Evolutionary conservation across 345 rosid genomes (phyloP), one percentile per base, ranked within the genome.

Genomic region (Aegle marmelos): DNA sequence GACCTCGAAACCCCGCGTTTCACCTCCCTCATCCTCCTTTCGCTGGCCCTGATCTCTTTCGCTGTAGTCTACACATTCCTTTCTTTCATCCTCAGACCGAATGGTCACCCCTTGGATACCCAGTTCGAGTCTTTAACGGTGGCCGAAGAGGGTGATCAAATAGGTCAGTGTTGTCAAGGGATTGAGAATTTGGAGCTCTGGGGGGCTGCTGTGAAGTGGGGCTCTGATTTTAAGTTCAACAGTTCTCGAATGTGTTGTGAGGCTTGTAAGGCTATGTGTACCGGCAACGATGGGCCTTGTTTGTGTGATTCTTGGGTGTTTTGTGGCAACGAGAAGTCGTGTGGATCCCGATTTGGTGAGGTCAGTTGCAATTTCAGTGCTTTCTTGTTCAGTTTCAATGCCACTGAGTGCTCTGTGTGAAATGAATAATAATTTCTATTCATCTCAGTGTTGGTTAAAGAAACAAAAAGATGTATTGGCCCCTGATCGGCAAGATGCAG

Each of bases 171-270:
- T 71, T 96, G 99, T 76, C 88, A 90, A 70, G 99, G 98, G 78
- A 84, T 92, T 48, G 91, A 92, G 57, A 82, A 90, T 78, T 74
- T 94, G 89, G 99, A 96, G 93, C 86, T 96, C 0, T 96, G 99
- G 99, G 98, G 99, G n/a, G 58, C 87, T 16, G 97, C 98, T 34
- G 98, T 96, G 86, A 96, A 94, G 86, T 96, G 98, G 98, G 99
- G 99, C 4, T 86, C 97, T 58, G 97, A 94, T 50, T 91, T 91
- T 57, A 94, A 91, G 94, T 90, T 94, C 82, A 89, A 90, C 78
- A 85, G 92, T 53, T 88, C 97, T 13, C 69, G 34, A 76, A 86
- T 83, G 78, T 96, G 98, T 80, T 96, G 99, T 73, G 75, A 84
- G 83, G 95, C 97, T 73, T 94, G 99, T 77, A 96, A 92, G 83